Evolutionary conservation across 805 yeast species (phyloP).

Genomic region (Saccharomycopsis guyanensis): DNA sequence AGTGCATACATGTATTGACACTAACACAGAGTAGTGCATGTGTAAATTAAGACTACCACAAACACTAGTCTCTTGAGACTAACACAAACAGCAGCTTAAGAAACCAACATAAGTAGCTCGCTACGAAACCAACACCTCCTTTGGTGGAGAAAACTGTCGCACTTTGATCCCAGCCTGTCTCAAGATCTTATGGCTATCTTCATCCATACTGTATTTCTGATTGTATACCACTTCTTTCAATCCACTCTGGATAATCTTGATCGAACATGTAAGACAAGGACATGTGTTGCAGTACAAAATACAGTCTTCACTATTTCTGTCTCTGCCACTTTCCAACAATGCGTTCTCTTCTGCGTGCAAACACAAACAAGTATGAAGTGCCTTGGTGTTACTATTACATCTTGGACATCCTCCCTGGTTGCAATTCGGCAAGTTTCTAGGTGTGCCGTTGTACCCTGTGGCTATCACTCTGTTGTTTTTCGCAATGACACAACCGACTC

Average conservation of each 20-base stretch:
- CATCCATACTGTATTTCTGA: slow-evolving; percentile 89
- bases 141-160: slow-evolving; percentile 40
- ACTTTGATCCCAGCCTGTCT: slow-evolving; percentile 64
- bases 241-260: slow-evolving; percentile 91
- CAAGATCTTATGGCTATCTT: slow-evolving; percentile 60
- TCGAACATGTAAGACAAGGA: slow-evolving; percentile 93
- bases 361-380: slow-evolving; percentile 79
- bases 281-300: slow-evolving; percentile 91
- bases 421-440: slow-evolving; percentile 79
- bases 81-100: no score
- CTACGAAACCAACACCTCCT: slow-evolving; percentile 28
- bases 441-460: slow-evolving; percentile 98
- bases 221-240: slow-evolving; percentile 88
- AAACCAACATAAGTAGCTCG: background rate
- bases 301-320: slow-evolving; percentile 56
- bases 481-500: slow-evolving; percentile 95
- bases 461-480: slow-evolving; percentile 81
- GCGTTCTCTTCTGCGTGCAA: slow-evolving; percentile 98
- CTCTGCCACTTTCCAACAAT: slow-evolving; percentile 86
- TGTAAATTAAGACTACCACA: no score
- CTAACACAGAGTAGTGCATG: no score
- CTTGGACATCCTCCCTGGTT: slow-evolving; percentile 93
- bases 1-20: no score
- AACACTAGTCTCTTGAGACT: no score
- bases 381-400: slow-evolving; percentile 66